These are phyloP conservation scores for Solanum gandarillasii DNA, from an alignment of 257 asterid species.

Conservation along the genomic window DNA sequence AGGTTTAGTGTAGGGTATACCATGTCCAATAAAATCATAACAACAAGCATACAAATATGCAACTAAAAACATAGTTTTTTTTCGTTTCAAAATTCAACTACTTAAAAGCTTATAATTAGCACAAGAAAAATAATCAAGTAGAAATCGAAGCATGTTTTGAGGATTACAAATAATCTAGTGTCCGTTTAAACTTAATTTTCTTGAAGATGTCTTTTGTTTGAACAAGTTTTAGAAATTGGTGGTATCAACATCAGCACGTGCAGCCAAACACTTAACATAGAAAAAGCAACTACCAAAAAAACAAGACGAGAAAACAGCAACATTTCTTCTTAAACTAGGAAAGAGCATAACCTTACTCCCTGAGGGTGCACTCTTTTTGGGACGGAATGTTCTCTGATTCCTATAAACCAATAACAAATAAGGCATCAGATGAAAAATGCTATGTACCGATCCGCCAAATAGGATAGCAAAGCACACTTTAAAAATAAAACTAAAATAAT, in stretches of 20 bases:
- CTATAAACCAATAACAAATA: conserved; percentile 29
- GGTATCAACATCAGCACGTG: neutral
- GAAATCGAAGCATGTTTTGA: neutral
- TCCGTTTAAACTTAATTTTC: neutral
- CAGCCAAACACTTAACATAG: neutral
- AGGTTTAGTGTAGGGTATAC: neutral
- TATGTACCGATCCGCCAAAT: neutral
- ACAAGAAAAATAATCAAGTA: neutral
- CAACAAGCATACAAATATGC: neutral
- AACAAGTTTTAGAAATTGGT: neutral
- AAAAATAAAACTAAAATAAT: neutral
- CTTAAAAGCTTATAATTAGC: neutral
- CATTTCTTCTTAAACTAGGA: neutral
- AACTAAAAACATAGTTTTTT: neutral
- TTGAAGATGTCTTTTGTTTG: neutral
- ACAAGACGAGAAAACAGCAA: neutral
- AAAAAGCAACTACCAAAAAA: neutral
- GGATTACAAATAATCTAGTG: neutral
- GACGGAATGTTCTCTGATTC: conserved; percentile 93
- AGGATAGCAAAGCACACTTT: neutral
- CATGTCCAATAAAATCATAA: neutral
- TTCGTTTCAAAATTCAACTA: neutral
- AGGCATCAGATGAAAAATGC: neutral
- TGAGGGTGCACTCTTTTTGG: conserved; percentile 89
- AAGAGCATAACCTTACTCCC: conserved; percentile 73